Evolutionary conservation across 2,329 filamentous ascomycete species (phyloP), one percentile per base, ranked within the genome.

Genomic region (Clarireedia paspali): DNA sequence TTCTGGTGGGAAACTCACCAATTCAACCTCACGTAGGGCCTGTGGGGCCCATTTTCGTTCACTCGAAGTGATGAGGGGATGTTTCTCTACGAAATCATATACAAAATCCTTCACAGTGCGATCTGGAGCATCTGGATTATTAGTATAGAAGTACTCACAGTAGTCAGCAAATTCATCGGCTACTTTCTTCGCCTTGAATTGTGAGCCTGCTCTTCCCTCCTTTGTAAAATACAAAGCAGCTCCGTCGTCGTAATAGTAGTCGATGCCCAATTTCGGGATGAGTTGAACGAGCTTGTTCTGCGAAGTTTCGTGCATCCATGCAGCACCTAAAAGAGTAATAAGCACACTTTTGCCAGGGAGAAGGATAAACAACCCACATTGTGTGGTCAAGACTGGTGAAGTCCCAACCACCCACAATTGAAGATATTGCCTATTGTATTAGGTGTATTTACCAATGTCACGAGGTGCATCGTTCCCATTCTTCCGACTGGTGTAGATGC

Each of bases 111-210:
- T 64, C 34, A 72, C 72, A 39, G 66, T 60, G 44, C 69, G 70
- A 62, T 75, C 73, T 44, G 72, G 70, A 15, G 71, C 72, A 50
- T 72, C 65, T 9, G 73, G 72, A 53, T 73, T 66, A 42, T 67
- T 69, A 47, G 69, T 66, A 60, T 74, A 75, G 59, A 66, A 74
- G 68, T 69, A 71, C 53, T 72, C 70, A 58, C 66, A 67, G 53
- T 72, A 72, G 59, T 74, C 72, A 30, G 72, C 72, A 57, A 73
- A 74, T 61, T 75, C 73, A 63, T 75, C 73, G 50, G 72, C 72
- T 24, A 74, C 72, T 58, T 75, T 75, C 63, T 75, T 75, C 20
- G 72, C 72, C 55, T 75, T 75, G 69, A 74, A 74, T 59, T 75
- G 73, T 46, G 71, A 68, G 27, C 73, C 72, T 45, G 72, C 69